Conservation (phyloP, 495 filamentous ascomycete species). For the Tirmania nivea region DNA sequence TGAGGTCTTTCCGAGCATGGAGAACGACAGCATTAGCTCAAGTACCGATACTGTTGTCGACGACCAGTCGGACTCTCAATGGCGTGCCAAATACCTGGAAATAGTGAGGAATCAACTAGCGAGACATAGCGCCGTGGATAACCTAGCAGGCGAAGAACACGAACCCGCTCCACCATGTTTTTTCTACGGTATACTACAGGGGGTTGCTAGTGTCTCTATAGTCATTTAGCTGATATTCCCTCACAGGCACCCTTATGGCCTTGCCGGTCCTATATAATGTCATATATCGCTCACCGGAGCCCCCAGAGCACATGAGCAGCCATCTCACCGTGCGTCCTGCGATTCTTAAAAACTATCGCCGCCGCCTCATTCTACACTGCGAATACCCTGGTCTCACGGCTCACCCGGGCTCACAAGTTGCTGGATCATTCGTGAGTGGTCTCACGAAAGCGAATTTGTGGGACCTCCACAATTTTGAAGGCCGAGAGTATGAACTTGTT, state of each 20-base stretch:
- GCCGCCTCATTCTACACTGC: slow-evolving; percentile 40
- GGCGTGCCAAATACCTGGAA: no score
- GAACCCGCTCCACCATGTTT: slow-evolving; percentile 19
- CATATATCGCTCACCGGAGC: slow-evolving; percentile 39
- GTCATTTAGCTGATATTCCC: not conserved
- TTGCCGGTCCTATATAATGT: slow-evolving; percentile 64
- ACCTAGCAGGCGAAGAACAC: not conserved
- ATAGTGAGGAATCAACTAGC: no score
- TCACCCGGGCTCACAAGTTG: slow-evolving; percentile 34
- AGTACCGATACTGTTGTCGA: no score
- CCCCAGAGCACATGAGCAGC: slow-evolving; percentile 28
- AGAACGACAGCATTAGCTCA: no score
- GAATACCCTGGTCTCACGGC: slow-evolving; percentile 75
- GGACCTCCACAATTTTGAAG: slow-evolving; percentile 70
- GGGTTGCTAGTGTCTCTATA: not conserved
- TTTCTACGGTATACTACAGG: slow-evolving; percentile 35
- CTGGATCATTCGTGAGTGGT: slow-evolving; percentile 60
- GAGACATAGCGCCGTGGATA: no score
- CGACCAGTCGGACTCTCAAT: no score
- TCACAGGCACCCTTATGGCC: slow-evolving; percentile 40
- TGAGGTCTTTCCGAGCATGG: no score
- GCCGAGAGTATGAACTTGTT: slow-evolving; percentile 42
- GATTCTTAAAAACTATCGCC: slow-evolving; percentile 46
- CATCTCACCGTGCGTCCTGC: slow-evolving; percentile 49
- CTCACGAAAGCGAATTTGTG: slow-evolving; percentile 54